Evolutionary conservation across 2,329 filamentous ascomycete species (phyloP).

Genomic region (Aureobasidium zeae): DNA sequence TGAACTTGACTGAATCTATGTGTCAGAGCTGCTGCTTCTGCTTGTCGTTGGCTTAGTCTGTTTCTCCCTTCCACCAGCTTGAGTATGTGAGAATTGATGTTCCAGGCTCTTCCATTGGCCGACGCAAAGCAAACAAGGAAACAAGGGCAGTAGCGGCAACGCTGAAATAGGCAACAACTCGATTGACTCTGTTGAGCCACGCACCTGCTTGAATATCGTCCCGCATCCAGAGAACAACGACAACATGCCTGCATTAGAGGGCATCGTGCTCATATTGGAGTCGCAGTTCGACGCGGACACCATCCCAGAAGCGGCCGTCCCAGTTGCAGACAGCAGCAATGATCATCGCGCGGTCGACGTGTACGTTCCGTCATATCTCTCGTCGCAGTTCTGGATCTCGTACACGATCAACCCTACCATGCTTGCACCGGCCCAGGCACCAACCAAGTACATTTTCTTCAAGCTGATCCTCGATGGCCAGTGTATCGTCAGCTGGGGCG

Average conservation of each 20-base stretch:
- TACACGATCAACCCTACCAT: slow-evolving; percentile 24
- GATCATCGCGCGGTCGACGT: slow-evolving; percentile 21
- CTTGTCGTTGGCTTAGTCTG: too few relatives aligned
- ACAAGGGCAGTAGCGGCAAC: too few relatives aligned
- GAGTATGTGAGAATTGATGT: too few relatives aligned
- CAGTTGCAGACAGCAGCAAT: background rate
- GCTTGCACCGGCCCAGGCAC: slow-evolving; percentile 2
- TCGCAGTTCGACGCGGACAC: slow-evolving; percentile 13
- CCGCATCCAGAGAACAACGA: too few relatives aligned
- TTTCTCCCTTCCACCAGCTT: too few relatives aligned
- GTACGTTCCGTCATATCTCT: slow-evolving; percentile 29
- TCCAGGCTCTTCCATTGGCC: too few relatives aligned
- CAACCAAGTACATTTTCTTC: slow-evolving; percentile 33
- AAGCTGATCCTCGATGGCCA: slow-evolving; percentile 36
- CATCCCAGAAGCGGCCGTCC: slow-evolving; percentile 4
- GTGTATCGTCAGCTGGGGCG: slow-evolving; percentile 37
- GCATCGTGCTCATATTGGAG: slow-evolving; percentile 6
- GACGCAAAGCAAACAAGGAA: too few relatives aligned
- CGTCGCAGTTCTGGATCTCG: slow-evolving; percentile 37
- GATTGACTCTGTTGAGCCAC: background rate
- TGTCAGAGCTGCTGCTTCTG: too few relatives aligned
- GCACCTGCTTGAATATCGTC: too few relatives aligned
- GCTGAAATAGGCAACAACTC: background rate
- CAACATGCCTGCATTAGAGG: slow-evolving; percentile 5
- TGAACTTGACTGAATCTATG: too few relatives aligned